A percentile compares a stretch with the other conserved stretches of the same genome.
phyloP scores from a whole-genome alignment of 768 basidiomycete genomes.

The Multifurca ochricompacta region DNA sequence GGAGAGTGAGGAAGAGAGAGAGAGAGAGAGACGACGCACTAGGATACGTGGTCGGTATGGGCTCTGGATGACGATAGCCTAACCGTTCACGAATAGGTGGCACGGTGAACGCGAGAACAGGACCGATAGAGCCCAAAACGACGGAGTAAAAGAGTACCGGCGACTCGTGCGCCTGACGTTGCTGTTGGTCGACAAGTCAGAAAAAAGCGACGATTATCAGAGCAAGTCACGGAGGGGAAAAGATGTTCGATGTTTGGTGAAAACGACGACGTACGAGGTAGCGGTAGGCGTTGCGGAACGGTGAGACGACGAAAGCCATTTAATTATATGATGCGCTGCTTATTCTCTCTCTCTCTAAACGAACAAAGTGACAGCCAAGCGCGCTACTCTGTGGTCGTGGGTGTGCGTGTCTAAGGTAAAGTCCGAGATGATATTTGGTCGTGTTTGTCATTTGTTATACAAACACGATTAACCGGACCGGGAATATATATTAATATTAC shows the following conservation, averaged over 20 bases:
- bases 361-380: too few species aligned
- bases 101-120: slow-evolving; percentile 60
- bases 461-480: too few species aligned
- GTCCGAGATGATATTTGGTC: neutral
- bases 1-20: too few species aligned
- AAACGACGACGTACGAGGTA: slow-evolving; percentile 26
- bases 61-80: slow-evolving; percentile 64
- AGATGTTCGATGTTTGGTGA: too few species aligned
- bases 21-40: too few species aligned
- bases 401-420: too few species aligned
- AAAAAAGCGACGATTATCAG: neutral
- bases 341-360: too few species aligned
- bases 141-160: slow-evolving; percentile 88
- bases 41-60: slow-evolving; percentile 71
- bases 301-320: slow-evolving; percentile 40
- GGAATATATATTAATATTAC: too few species aligned
- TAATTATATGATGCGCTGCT: too few species aligned
- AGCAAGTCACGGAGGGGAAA: neutral
- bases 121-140: slow-evolving; percentile 66
- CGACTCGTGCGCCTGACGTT: slow-evolving; percentile 85
- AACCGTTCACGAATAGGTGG: slow-evolving; percentile 75
- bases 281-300: slow-evolving; percentile 47
- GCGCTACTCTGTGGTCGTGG: too few species aligned
- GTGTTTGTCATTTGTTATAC: too few species aligned
- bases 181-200: slow-evolving; percentile 37